Evolutionary conservation across 495 filamentous ascomycete genomes (phyloP).

Genomic region (Neurospora sp.): DNA sequence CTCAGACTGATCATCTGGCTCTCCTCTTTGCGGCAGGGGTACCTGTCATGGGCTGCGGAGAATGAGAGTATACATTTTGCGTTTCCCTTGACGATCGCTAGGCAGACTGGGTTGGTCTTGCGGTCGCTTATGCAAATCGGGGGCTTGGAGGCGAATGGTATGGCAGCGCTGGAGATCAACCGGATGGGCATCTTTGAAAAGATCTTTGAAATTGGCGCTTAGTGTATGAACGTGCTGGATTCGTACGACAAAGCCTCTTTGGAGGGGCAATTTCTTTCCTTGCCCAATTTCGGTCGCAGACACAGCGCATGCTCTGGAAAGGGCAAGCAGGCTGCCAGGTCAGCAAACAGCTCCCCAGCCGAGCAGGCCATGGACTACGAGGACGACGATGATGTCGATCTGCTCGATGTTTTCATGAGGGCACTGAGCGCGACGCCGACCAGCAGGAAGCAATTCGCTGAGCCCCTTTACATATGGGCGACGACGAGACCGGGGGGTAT

Average conservation of each 20-base stretch:
- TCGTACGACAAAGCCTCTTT: constrained; percentile 11
- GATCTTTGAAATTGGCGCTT: constrained; percentile 44
- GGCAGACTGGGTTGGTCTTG: constrained; percentile 42
- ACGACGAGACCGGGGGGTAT: constrained; percentile 7
- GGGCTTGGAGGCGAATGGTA: background rate
- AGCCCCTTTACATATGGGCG: constrained; percentile 8
- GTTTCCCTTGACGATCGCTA: constrained; percentile 46
- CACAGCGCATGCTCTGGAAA: background rate
- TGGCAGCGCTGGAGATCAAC: constrained; percentile 47
- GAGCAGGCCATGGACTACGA: constrained; percentile 5
- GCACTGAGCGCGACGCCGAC: constrained; percentile 10
- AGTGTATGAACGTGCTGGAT: constrained; percentile 41
- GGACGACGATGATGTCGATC: constrained; percentile 1
- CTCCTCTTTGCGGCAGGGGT: constrained; percentile 43
- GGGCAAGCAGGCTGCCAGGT: constrained; percentile 5
- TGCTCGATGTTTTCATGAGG: constrained; percentile 12
- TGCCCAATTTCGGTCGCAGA: background rate
- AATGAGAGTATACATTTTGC: constrained; percentile 45
- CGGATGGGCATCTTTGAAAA: constrained; percentile 50
- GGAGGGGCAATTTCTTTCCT: background rate
- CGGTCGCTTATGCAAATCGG: constrained; percentile 27
- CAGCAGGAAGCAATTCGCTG: constrained; percentile 10
- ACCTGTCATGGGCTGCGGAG: constrained; percentile 33
- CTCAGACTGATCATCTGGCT: constrained; percentile 53
- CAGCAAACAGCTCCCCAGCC: background rate